Evolutionary conservation across 2,329 filamentous ascomycete species (phyloP), one percentile per base, ranked within the genome.

Genomic region (Cercospora sojina): DNA sequence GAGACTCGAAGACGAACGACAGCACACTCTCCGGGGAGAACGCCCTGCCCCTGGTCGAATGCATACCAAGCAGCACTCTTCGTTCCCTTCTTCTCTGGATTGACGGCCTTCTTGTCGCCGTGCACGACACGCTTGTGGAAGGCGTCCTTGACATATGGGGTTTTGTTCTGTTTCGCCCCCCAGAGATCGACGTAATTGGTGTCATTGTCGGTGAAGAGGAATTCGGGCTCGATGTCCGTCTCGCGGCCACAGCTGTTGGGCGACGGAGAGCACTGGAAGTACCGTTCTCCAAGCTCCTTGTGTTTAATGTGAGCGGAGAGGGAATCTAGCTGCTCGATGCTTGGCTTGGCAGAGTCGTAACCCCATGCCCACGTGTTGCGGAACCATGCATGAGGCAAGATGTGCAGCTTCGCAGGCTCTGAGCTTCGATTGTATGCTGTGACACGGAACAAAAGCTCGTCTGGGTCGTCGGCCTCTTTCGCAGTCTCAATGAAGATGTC

Each of bases 311-410:
- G 88, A 64, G 88, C 89, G 63, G 89, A 85, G 57, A 89, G 88
- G 29, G 90, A 87, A 25, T 84, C 86, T 27, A 88, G 81, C 69
- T 88, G 84, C 60, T 84, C 83, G 68, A 97, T 90, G n/a, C 84
- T 87, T 0, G 94, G 95, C 80, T 96, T 97, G 77, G 89, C 88
- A 59, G 90, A 87, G 75, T 97, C 91, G 69, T 90, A 87, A 23
- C 93, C 94, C 94, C 94, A 98, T 43, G 91, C 87, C 95, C 95
- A 98, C 3, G 93, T 97, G 79, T 98, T 98, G 70, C 94, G 88
- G 83, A 97, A 98, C 92, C 93, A 97, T 61, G 97, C 88, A 67
- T 98, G 95, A 8, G 94, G 94, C 51, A 97, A 83, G 74, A 98
- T 97, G 79, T 98, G 95, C 63, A 98, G 83, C 23, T 93, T 93